phyloP scores from a whole-genome alignment of 345 rosid species.

The Camelina sativa region DNA sequence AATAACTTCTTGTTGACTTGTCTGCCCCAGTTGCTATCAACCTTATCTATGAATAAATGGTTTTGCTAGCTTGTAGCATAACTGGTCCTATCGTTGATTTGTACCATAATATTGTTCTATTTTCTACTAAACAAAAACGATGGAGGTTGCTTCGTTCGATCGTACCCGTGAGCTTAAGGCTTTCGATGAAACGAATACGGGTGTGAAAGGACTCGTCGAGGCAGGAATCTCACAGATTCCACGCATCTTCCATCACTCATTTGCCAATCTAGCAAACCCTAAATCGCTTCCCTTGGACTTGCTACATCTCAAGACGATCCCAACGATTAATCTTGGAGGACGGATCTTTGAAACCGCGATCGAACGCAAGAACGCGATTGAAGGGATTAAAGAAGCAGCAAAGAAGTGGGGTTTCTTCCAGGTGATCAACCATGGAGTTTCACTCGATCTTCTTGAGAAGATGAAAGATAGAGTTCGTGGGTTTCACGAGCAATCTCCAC shows the following conservation, averaged over 20 bases:
- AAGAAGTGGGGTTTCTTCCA: neutral
- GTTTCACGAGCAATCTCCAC: neutral
- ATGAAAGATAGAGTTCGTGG: neutral
- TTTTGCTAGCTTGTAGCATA: neutral
- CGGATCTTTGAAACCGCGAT: neutral
- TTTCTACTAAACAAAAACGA: neutral
- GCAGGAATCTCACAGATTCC: neutral
- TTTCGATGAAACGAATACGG: neutral
- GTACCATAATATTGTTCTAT: neutral
- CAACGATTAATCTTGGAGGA: neutral
- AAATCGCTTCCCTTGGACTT: neutral
- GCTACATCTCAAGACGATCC: neutral
- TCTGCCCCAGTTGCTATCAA: neutral
- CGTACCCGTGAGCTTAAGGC: neutral
- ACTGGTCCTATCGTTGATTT: neutral
- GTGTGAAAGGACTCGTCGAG: neutral
- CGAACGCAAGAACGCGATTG: neutral
- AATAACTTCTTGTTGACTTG: neutral
- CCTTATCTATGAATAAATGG: neutral
- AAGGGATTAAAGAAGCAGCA: neutral
- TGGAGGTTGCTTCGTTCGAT: neutral
- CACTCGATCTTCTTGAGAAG: neutral
- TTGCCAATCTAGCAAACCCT: neutral
- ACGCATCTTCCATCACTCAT: neutral
- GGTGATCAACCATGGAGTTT: slow-evolving; percentile 2